Evolutionary conservation across 768 basidiomycete genomes (phyloP).

Genomic region (Trametes cinnabarina): DNA sequence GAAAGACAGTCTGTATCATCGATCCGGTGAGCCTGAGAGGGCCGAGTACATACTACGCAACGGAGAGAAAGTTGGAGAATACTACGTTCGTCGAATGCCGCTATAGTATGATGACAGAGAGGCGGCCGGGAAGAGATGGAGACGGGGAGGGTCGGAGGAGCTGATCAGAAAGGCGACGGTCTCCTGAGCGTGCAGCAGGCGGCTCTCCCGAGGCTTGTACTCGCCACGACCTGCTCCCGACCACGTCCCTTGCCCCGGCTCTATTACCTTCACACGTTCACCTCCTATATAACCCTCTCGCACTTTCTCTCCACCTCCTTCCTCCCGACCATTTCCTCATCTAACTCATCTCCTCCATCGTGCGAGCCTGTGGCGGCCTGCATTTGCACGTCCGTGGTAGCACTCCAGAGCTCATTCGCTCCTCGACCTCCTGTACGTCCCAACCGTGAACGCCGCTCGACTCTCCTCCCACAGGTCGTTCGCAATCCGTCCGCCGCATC

Average conservation of each 20-base stretch:
- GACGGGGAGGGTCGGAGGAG: neutral
- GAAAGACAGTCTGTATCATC: neutral
- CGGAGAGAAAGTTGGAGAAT: neutral
- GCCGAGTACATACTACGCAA: too few relatives aligned
- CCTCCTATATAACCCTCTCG: slow-evolving; percentile 14
- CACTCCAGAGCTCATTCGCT: neutral
- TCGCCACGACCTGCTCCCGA: slow-evolving; percentile 9
- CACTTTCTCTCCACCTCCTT: slow-evolving; percentile 16
- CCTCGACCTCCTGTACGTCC: slow-evolving; percentile 9
- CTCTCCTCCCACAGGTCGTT: slow-evolving; percentile 1
- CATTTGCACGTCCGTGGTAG: neutral
- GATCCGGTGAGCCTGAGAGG: neutral
- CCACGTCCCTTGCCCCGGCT: slow-evolving; percentile 1
- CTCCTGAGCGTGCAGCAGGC: neutral
- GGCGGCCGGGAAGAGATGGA: neutral
- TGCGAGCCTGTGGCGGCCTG: neutral
- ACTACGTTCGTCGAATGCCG: neutral
- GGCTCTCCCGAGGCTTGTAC: neutral
- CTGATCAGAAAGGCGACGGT: neutral
- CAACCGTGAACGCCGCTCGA: neutral
- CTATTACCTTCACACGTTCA: slow-evolving; percentile 22
- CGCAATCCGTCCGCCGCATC: neutral
- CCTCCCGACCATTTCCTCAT: slow-evolving; percentile 3
- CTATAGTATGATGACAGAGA: neutral
- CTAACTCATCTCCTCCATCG: neutral